These are phyloP conservation scores for Leavenworthia alabamica DNA, from an alignment of 345 rosid genomes.

Conservation along the genomic window DNA sequence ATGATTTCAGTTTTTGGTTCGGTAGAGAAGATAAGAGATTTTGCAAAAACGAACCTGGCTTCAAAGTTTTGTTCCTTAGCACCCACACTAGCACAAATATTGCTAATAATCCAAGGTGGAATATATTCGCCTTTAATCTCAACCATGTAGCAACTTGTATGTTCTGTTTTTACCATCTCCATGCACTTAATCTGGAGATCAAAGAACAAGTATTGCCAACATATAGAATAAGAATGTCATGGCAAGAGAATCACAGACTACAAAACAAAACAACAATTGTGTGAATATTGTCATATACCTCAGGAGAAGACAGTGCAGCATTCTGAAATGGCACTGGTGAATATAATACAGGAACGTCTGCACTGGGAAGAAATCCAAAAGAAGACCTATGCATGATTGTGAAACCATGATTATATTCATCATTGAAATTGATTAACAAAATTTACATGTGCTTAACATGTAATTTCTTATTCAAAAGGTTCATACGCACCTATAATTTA, in stretches of 20 bases:
- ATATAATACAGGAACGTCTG: constrained; percentile 74
- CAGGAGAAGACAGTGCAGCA: constrained; percentile 78
- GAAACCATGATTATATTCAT: constrained; percentile 9
- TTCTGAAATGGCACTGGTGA: constrained; percentile 75
- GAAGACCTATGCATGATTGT: constrained; percentile 49
- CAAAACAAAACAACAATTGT: not conserved
- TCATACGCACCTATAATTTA: constrained; percentile 68
- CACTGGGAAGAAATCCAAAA: constrained; percentile 52
- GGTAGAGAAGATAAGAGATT: not conserved
- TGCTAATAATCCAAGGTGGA: constrained; percentile 83
- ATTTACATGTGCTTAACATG: not conserved
- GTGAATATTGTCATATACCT: constrained; percentile 45
- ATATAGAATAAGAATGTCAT: not conserved
- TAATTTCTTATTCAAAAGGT: not conserved
- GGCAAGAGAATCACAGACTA: not conserved
- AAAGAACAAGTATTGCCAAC: not conserved
- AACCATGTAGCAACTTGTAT: constrained; percentile 38
- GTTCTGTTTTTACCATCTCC: constrained; percentile 49
- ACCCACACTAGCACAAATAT: constrained; percentile 46
- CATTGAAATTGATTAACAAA: not conserved
- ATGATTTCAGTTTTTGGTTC: not conserved
- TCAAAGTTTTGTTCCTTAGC: constrained; percentile 61
- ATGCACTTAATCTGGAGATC: constrained; percentile 64
- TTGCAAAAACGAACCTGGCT: constrained; percentile 47
- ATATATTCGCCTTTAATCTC: constrained; percentile 64